Conservation (phyloP, 306 rosid species). For the Rubus parviflorus region DNA sequence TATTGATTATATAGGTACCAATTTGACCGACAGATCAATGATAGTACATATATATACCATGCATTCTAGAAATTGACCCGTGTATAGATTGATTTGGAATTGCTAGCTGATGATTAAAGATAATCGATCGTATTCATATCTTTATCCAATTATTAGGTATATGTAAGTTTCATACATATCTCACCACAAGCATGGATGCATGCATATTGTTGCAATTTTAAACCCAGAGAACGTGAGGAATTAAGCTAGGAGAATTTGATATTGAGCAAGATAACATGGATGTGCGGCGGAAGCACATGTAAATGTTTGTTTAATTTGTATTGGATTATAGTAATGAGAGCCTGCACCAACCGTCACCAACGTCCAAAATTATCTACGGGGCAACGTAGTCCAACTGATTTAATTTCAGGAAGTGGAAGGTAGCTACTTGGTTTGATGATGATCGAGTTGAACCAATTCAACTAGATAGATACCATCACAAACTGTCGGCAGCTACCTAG, state of each 20-base stretch:
- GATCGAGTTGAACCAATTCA: background rate
- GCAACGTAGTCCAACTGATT: background rate
- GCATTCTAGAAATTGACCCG: background rate
- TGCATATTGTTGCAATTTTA: background rate
- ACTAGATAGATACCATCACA: background rate
- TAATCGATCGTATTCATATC: background rate
- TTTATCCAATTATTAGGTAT: too few species aligned
- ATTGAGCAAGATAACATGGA: background rate
- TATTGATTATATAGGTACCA: too few species aligned
- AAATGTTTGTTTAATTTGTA: background rate
- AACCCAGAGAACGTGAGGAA: background rate
- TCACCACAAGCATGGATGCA: background rate
- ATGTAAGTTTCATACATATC: background rate
- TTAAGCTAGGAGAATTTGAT: background rate
- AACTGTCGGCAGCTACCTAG: constrained; percentile 1
- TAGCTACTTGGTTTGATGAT: background rate
- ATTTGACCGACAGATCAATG: background rate
- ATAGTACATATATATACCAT: too few species aligned
- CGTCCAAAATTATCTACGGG: background rate
- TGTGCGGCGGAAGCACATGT: constrained; percentile 10
- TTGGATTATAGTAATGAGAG: background rate
- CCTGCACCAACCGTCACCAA: constrained; percentile 12
- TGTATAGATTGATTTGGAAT: background rate
- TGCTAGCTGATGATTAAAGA: background rate
- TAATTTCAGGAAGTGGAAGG: background rate